Conservation (phyloP, 768 basidiomycete genomes). For the Boletus barrowsii region DNA sequence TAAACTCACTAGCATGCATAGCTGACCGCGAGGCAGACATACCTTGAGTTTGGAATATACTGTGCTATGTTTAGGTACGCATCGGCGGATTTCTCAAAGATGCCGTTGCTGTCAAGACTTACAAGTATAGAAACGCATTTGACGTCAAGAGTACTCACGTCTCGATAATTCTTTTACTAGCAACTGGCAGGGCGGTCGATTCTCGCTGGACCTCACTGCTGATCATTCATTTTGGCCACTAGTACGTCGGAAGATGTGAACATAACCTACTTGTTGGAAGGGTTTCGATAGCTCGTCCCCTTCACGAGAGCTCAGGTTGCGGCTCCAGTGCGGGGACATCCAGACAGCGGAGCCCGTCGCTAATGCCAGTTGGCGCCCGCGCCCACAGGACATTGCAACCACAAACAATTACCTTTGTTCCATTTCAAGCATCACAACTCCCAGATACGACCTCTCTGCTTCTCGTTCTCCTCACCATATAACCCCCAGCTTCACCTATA, state of each 20-base stretch:
- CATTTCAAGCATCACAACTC: slow-evolving; percentile 4
- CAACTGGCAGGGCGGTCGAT: no score
- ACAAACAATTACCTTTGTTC: slow-evolving; percentile 11
- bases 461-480: neutral
- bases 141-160: neutral
- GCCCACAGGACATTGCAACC: slow-evolving; percentile 16
- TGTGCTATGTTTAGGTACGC: neutral
- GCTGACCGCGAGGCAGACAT: neutral
- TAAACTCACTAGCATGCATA: neutral
- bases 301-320: neutral
- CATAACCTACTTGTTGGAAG: neutral
- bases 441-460: neutral
- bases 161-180: neutral
- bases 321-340: slow-evolving; percentile 7
- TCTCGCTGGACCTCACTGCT: no score
- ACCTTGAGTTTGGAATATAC: neutral
- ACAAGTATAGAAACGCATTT: neutral
- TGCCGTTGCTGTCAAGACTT: neutral
- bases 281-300: neutral
- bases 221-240: neutral
- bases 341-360: neutral
- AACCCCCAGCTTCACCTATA: neutral
- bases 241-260: neutral
- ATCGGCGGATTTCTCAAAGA: neutral
- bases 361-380: slow-evolving; percentile 9